Evolutionary conservation across 495 filamentous ascomycete genomes (phyloP).

Genomic region (Neurospora sp.): DNA sequence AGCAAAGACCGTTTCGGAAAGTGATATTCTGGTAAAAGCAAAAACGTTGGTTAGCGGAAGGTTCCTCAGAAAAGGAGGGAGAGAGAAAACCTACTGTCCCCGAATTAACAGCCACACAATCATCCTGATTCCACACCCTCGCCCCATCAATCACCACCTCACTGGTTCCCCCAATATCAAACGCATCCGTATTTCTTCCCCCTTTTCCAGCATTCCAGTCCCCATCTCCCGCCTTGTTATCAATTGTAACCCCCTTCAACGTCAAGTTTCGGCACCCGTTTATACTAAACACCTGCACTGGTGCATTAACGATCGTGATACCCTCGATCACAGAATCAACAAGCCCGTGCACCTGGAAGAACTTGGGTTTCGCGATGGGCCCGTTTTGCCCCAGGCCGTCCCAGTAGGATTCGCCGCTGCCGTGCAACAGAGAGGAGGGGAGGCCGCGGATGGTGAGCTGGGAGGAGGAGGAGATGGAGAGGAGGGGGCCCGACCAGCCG

Average conservation of each 20-base stretch:
- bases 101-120: conserved; percentile 55
- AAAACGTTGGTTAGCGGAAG: background rate
- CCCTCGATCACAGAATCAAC: conserved; percentile 28
- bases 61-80: background rate
- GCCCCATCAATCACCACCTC: conserved; percentile 46
- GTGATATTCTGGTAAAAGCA: conserved; percentile 28
- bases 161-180: conserved; percentile 46
- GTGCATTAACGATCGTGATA: conserved; percentile 43
- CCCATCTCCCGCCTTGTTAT: conserved; percentile 47
- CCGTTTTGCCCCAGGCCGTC: conserved; percentile 42
- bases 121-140: conserved; percentile 51
- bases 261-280: conserved; percentile 39
- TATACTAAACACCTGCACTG: conserved; percentile 53
- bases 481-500: conserved; percentile 41
- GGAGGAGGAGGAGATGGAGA: conserved; percentile 35
- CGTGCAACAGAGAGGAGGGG: conserved; percentile 32
- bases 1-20: conserved; percentile 43
- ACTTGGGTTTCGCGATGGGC: conserved; percentile 45
- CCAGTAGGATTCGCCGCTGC: conserved; percentile 41
- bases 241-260: conserved; percentile 44
- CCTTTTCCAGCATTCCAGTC: conserved; percentile 5
- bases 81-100: conserved; percentile 24
- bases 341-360: conserved; percentile 40
- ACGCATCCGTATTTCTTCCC: conserved; percentile 59
- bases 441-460: conserved; percentile 39